These are phyloP conservation scores for Leishmania gerbilli DNA, from an alignment of 208 protist genomes.

Conservation along the genomic window DNA sequence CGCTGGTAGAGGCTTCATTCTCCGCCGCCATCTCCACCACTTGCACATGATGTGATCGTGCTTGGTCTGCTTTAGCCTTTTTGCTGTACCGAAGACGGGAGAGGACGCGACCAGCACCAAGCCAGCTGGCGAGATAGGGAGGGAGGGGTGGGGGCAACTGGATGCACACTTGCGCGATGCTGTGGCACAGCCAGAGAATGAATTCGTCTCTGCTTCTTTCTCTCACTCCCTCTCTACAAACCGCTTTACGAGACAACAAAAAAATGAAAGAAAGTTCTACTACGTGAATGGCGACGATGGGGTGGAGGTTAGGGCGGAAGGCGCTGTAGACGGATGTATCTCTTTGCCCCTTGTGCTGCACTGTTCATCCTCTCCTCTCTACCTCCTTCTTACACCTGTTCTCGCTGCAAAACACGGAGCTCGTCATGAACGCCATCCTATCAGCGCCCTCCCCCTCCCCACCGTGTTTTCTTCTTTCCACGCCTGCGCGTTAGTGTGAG, in stretches of 20 bases:
- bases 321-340: neutral
- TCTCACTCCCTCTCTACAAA: neutral
- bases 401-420: neutral
- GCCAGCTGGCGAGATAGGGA: neutral
- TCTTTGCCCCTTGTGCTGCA: neutral
- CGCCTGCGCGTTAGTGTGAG: neutral
- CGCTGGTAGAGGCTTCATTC: neutral
- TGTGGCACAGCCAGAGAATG: neutral
- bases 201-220: neutral
- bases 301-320: neutral
- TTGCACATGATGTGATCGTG: neutral
- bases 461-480: neutral
- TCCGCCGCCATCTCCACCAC: neutral
- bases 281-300: neutral
- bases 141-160: neutral
- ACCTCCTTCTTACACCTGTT: neutral
- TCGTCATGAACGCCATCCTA: neutral
- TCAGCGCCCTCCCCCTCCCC: neutral
- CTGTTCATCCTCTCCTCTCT: neutral
- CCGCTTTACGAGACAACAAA: neutral
- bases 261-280: neutral
- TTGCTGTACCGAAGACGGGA: neutral
- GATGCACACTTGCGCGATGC: neutral
- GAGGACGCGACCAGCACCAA: neutral
- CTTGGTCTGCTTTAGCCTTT: neutral